Base-by-base conservation (phyloP, 2,329 filamentous ascomycete species). In the Cylindrodendrum hubeiense region DNA sequence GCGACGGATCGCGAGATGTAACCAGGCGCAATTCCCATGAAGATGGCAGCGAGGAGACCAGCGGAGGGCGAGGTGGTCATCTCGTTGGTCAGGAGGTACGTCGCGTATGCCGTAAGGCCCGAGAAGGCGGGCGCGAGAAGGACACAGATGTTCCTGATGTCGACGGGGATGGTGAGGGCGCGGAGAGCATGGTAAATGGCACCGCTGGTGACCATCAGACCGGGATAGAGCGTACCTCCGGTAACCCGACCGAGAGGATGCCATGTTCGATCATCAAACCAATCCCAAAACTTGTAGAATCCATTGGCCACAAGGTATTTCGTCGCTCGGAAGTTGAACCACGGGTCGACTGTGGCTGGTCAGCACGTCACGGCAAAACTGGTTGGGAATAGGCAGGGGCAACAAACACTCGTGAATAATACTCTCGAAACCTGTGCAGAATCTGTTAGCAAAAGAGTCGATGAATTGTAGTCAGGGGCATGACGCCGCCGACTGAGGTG, bases 221-320 rank as follows among this genome's bases (percentile, higher is more conserved):
- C 96, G 54, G 96, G 96, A 80, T 99, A 99, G 68, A 99, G 89
- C n/a, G 96, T 99, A 78, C 96, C 96, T 82, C 96, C 96, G 66
- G 96, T 99, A 78, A 99, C 96, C 85, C 96, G 94, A 75, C 96
- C 96, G 67, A 99, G 92, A 75, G 96, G 96, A 83, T 99, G 95
- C 96, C 96, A 99, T 89, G 96, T 99, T 85, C 96, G 91, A 86
- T 99, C 96, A 82, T 99, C 96, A 78, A 99, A 99, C 96, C 96
- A 99, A 81, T 99, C 95, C 96, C 96, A 99, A 80, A 99, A 99
- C 81, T 93, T 94, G 82, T 97, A 97, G 84, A 99, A 98, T 75
- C 96, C 96, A 90, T 99, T 90, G 78, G 95, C 89, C 60, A 99
- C 93, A 60, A 99, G 89, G 78, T 99, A 98, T 83, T 98, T 98